These are phyloP conservation scores for Ramalina peruviana DNA, from an alignment of 495 filamentous ascomycete genomes.

Conservation along the genomic window DNA sequence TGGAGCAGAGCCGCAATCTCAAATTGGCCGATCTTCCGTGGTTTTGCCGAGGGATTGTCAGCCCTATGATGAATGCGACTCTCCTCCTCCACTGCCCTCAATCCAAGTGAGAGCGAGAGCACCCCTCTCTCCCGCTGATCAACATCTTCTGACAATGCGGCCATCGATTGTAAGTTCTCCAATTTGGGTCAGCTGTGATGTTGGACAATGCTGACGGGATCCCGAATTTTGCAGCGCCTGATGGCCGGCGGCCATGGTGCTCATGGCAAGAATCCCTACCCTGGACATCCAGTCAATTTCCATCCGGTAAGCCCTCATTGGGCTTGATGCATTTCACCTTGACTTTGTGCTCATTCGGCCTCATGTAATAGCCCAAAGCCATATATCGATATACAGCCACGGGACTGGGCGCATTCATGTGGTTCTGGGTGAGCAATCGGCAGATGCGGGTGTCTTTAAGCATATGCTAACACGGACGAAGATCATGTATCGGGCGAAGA, in stretches of 20 bases:
- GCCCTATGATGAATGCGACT: no score
- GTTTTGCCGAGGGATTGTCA: no score
- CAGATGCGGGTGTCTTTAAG: conserved; percentile 6
- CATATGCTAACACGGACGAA: conserved; percentile 22
- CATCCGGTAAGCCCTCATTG: conserved; percentile 34
- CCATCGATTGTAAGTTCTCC: no score
- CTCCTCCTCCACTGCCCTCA: no score
- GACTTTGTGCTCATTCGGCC: not conserved
- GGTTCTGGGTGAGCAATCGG: conserved; percentile 73
- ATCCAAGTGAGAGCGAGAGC: no score
- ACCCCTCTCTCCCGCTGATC: no score
- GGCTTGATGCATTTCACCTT: not conserved
- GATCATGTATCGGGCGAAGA: conserved; percentile 92
- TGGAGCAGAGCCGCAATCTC: no score
- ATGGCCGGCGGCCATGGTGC: conserved; percentile 32
- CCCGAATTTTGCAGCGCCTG: not conserved
- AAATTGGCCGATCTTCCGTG: no score
- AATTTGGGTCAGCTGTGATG: no score
- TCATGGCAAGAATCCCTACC: conserved; percentile 24
- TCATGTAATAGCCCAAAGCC: conserved; percentile 33
- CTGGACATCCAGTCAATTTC: conserved; percentile 52
- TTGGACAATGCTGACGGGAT: no score
- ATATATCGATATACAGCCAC: conserved; percentile 78
- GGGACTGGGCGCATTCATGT: conserved; percentile 87
- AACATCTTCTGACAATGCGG: no score